Evolutionary conservation across 177 flowering plant genomes (phyloP).

Genomic region (Vitis hybrid): DNA sequence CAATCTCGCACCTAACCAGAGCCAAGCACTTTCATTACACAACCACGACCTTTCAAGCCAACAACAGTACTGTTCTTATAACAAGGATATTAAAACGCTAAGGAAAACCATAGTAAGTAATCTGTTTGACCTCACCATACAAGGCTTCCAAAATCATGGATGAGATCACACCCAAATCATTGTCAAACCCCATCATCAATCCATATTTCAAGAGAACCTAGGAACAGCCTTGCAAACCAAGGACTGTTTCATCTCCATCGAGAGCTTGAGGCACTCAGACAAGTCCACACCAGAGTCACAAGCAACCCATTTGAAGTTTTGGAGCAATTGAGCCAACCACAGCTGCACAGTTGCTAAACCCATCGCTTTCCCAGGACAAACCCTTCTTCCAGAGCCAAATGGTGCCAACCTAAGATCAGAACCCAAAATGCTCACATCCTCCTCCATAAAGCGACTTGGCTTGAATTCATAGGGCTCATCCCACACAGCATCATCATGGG

Average conservation of each 20-base stretch:
- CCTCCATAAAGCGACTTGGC: slow-evolving; percentile 67
- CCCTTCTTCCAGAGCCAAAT: slow-evolving; percentile 82
- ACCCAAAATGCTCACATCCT: slow-evolving; percentile 69
- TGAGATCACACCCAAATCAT: neutral
- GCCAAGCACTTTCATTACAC: too few species aligned
- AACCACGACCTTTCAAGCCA: neutral
- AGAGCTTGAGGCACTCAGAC: slow-evolving; percentile 61
- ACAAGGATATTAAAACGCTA: neutral
- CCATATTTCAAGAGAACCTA: slow-evolving; percentile 26
- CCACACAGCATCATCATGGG: slow-evolving; percentile 69
- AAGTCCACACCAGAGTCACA: slow-evolving; percentile 55
- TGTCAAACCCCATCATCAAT: neutral
- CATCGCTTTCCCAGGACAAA: slow-evolving; percentile 87
- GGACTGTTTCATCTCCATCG: slow-evolving; percentile 75
- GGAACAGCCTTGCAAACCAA: slow-evolving; percentile 65
- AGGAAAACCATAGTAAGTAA: neutral
- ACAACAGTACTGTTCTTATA: neutral
- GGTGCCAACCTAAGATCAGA: slow-evolving; percentile 83
- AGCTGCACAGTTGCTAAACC: slow-evolving; percentile 77
- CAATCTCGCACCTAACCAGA: too few species aligned
- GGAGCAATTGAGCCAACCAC: slow-evolving; percentile 84
- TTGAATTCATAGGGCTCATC: slow-evolving; percentile 48
- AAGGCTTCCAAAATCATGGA: slow-evolving; percentile 10
- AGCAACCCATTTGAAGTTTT: slow-evolving; percentile 60
- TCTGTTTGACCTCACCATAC: neutral